These are phyloP conservation scores for Curvularia sp. DNA, from an alignment of 2,329 filamentous ascomycete genomes.

Conservation along the genomic window DNA sequence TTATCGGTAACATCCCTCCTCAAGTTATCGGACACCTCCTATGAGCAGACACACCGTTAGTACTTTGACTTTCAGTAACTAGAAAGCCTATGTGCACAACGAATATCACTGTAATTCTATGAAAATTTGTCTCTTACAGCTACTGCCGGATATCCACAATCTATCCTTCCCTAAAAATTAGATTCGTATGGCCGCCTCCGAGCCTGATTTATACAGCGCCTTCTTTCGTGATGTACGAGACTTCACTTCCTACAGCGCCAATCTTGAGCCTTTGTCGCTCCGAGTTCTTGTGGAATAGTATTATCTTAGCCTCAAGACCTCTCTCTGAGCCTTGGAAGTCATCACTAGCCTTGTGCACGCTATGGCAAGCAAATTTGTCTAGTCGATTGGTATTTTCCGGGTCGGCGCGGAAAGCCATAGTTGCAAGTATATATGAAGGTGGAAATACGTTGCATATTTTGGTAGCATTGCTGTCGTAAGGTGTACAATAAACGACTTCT, in stretches of 20 bases:
- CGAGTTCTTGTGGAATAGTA: neutral
- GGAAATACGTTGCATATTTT: too few species aligned
- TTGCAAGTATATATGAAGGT: too few species aligned
- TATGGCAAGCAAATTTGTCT: too few species aligned
- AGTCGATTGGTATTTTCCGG: too few species aligned
- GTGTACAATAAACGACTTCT: too few species aligned
- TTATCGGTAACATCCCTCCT: constrained; percentile 24
- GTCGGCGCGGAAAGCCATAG: too few species aligned
- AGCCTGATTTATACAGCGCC: neutral
- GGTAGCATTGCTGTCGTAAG: too few species aligned
- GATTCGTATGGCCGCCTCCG: neutral
- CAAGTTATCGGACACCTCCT: too few species aligned
- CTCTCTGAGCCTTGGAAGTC: neutral
- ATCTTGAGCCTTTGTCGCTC: neutral
- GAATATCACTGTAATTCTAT: too few species aligned
- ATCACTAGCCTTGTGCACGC: neutral
- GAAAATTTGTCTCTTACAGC: neutral
- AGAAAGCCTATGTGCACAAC: too few species aligned
- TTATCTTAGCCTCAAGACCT: neutral
- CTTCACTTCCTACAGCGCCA: neutral
- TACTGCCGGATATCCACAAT: neutral
- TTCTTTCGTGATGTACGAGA: neutral
- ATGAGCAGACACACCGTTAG: too few species aligned
- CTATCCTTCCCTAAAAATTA: neutral
- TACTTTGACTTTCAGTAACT: too few species aligned